phyloP scores from a whole-genome alignment of 176 grass and related monocot species.

The Puccinellia tenuiflora region DNA sequence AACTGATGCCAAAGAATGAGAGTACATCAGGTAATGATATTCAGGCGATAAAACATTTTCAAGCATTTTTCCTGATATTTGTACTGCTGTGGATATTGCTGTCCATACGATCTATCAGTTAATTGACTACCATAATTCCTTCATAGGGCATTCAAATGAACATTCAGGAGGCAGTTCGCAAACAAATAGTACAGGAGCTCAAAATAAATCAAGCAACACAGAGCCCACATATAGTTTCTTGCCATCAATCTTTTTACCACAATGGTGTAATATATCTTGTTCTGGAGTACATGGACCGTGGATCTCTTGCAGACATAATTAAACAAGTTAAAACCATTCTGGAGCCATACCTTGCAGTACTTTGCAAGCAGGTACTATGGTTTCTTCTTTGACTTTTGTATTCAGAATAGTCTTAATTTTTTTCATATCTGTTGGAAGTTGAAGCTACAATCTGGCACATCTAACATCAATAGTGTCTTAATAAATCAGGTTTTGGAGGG shows the following conservation, averaged over 20 bases:
- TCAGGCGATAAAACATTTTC: neutral
- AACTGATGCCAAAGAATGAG: neutral
- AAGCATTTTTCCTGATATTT: neutral
- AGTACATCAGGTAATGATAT: neutral
- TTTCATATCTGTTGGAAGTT: neutral
- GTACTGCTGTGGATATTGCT: constrained; percentile 7
- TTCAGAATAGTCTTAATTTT: neutral
- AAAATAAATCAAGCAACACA: constrained; percentile 96
- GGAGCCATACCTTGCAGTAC: constrained; percentile 87
- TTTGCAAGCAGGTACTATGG: constrained; percentile 79
- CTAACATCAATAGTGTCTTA: neutral
- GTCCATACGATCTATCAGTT: neutral
- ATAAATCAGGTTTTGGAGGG: constrained; percentile 86
- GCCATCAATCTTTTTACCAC: constrained; percentile 95
- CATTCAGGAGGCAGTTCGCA: constrained; percentile 87
- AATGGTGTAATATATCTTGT: constrained; percentile 99
- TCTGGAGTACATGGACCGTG: constrained; percentile 94
- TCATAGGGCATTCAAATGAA: constrained; percentile 94
- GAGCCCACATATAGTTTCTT: constrained; percentile 74
- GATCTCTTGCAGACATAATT: constrained; percentile 87
- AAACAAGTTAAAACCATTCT: constrained; percentile 98
- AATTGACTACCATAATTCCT: neutral
- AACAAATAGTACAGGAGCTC: constrained; percentile 97
- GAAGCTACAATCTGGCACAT: neutral
- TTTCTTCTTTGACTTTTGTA: constrained; percentile 6